Base-by-base conservation (phyloP, 73 alveolate genomes). In the Stentor coeruleus region DNA sequence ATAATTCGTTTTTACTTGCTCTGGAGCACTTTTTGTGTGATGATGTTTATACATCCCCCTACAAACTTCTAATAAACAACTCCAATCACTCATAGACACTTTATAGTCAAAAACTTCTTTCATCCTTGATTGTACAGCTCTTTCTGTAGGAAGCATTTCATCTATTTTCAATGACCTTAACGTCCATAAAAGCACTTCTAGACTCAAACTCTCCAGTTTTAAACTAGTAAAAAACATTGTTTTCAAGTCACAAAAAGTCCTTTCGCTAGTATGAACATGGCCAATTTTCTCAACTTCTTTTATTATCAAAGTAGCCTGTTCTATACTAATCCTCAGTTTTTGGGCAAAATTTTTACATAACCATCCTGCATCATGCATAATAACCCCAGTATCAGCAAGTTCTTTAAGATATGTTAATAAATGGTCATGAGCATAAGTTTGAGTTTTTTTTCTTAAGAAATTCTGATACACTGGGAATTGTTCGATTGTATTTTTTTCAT, bases 81-180 rank as follows among this genome's bases (percentile, higher is more conserved):
- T 91, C 93, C 96, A 90, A 14, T 86, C 82, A 59, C 39, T 30
- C 14, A 77, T 74, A 20, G 84, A 59, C 3, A 87, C 86, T 81
- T 90, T 90, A 20, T 77, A 60, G 76, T 85, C 92, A 59, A 86
- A 90, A 0, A 86, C 96, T 55, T 90, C 96, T 66, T 87, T 90
- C 28, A 87, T 84, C 58, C 96, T 58, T 57, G 90, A 82, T 72
- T 87, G 88, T 20, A 90, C 77, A 3, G 93, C 93, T 59, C 87
- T 75, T 79, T 90, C 96, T 39, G 74, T 87, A 0, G 96, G 96
- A 14, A 84, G 36, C 93, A 90, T 87, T 76, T 87, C 93, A 57
- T 90, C 96, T 3, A 36, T 77, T 38, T 84, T 76, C 3, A 90
- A 74, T 14, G 88, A 58, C 38, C 58, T 39, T 14, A 90, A 83